A percentile compares a stretch with the other conserved stretches of the same genome.
Evolutionary conservation across 2,329 filamentous ascomycete genomes (phyloP).

Genomic region (Aspergillus phoenicis): DNA sequence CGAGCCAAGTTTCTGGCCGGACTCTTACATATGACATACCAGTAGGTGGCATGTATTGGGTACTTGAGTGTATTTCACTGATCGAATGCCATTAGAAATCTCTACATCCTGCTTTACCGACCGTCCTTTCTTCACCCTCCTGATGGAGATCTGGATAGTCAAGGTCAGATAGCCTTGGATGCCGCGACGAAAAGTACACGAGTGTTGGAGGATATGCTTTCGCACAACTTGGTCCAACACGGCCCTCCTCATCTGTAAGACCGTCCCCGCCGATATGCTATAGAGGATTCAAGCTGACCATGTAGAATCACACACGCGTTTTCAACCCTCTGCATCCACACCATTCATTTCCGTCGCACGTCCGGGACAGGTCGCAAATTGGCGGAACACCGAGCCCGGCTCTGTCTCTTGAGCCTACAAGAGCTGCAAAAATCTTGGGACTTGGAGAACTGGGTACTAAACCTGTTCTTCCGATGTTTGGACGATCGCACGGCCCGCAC

Average conservation of each 20-base stretch:
- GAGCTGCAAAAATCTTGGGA: constrained; percentile 56
- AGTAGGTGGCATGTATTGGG: constrained; percentile 32
- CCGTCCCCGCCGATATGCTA: background rate
- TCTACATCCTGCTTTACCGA: constrained; percentile 51
- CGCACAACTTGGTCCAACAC: constrained; percentile 47
- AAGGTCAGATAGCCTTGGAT: constrained; percentile 46
- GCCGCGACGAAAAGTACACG: constrained; percentile 51
- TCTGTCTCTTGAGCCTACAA: constrained; percentile 51
- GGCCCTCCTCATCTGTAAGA: constrained; percentile 49
- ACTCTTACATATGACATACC: constrained; percentile 51
- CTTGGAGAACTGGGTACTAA: constrained; percentile 52
- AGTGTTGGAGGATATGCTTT: constrained; percentile 53
- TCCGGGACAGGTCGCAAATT: constrained; percentile 46
- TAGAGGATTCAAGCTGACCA: background rate
- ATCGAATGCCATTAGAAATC: constrained; percentile 36
- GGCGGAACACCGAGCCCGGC: constrained; percentile 52
- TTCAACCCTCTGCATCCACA: constrained; percentile 53
- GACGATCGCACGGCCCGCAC: constrained; percentile 49
- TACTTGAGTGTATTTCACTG: background rate
- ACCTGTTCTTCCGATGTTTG: constrained; percentile 53
- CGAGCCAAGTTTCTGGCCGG: constrained; percentile 42
- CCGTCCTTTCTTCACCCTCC: constrained; percentile 44
- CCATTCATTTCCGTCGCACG: constrained; percentile 45
- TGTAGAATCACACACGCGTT: constrained; percentile 51
- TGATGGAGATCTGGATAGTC: constrained; percentile 32